Evolutionary conservation across 228 moss, liverwort and hornwort species (phyloP), one percentile per base, ranked within the genome.

Genomic region (Sphagnum magellanicum): DNA sequence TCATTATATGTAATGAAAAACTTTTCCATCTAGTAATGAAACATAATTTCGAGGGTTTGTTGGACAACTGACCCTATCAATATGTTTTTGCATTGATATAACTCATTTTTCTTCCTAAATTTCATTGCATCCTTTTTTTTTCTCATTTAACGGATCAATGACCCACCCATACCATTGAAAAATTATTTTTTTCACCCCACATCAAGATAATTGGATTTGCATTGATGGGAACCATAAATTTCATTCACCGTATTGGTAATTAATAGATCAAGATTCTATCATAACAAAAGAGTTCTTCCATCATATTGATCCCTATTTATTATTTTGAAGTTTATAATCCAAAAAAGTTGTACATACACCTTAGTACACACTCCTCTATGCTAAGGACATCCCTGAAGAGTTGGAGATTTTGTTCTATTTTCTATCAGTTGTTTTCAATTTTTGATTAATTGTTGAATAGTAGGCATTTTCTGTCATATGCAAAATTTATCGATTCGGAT

Each of bases 131-230:
- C 32, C 3, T 32, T 32, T 55, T 55, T 12, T 17, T 17, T 4
- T 4, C 0, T 55, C 4, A 1, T 0, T 55, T 12, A 55, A 55
- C 55, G 4, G 55, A 55, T 8, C 4, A 4, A 55, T 55, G 12
- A 55, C 8, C 12, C 8, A 12, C 12, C 55, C 4, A 46, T 66
- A 46, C 32, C 49, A 66, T 66, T 49, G 65, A 66, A 5, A 66
- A 66, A 12, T 66, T 66, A 0, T 2, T 66, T 5, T 0, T 66
- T 66, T 66, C 55, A 49, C 49, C 65, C 5, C 14, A 66, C 65
- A 66, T 66, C 4, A 5, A 66, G 1, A 66, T 66, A 66, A 66
- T 66, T 66, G 48, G 65, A 66, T 66, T 66, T 0, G 4, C 48
- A 66, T 51, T 4, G 0, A 66, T 49, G 49, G 5, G 49, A 66